phyloP scores from a whole-genome alignment of 73 alveolate genomes.

The Blepharisma japonicum region DNA sequence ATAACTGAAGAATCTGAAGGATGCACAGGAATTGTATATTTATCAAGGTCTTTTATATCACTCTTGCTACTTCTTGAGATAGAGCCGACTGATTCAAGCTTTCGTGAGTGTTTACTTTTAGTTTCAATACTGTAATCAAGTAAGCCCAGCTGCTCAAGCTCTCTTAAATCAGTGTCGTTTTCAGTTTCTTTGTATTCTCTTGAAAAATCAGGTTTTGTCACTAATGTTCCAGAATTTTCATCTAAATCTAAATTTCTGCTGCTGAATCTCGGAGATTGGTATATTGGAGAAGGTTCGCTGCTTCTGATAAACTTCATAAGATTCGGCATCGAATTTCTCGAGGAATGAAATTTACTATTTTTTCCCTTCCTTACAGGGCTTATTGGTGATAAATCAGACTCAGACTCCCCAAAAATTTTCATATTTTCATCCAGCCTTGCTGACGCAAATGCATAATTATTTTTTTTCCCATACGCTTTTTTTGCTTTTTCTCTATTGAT shows the following conservation, averaged over 20 bases:
- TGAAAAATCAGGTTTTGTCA: neutral
- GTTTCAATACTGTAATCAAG: neutral
- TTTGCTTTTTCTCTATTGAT: neutral
- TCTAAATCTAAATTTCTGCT: neutral
- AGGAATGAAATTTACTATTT: neutral
- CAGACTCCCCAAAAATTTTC: neutral
- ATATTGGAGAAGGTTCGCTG: neutral
- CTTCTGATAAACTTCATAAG: neutral
- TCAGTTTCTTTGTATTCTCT: slow-evolving; percentile 6
- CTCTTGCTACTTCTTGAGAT: no score
- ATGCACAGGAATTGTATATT: no score
- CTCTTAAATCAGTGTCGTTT: slow-evolving; percentile 17
- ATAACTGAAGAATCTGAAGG: no score
- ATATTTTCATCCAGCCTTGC: neutral
- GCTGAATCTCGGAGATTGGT: neutral
- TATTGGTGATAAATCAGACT: neutral
- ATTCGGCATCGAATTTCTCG: neutral
- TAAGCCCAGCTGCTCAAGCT: neutral
- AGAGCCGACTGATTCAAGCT: no score
- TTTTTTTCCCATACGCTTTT: neutral
- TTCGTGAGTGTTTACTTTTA: no score
- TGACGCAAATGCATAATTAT: neutral
- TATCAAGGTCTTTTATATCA: no score
- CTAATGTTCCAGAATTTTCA: neutral
- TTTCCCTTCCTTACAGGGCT: neutral